Evolutionary conservation across 1,139 yeast species (phyloP), one percentile per base, ranked within the genome.

Genomic region (Yamadazyma friedrichii): DNA sequence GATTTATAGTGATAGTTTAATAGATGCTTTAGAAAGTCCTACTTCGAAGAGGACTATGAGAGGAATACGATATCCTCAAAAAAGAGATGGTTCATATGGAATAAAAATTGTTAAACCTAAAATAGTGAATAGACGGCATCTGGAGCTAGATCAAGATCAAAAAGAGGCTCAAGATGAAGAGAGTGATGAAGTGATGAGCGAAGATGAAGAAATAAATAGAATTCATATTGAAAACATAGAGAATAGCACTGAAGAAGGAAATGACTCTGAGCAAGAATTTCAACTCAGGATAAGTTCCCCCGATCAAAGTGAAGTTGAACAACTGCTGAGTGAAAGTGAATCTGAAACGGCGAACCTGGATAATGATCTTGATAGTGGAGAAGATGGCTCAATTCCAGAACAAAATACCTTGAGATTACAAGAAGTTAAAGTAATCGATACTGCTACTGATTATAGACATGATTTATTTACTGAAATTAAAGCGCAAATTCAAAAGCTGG

Each of bases 401-500:
- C 24, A 20, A 20, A 20, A 20, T 6, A 20, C 24, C 8, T 20
- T 20, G 24, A 22, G 20, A 22, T 22, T 36, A 13, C 27, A 8
- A 31, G 33, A 27, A 26, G 27, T 30, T 26, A 35, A 2, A 39
- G 16, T 24, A 36, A 49, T 29, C 47, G 45, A 24, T 25, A 41
- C 22, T 2, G 35, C 38, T 26, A 39, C 44, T 24, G 67, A 68
- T 45, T 61, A 74, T 15, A 56, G 54, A 26, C 56, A 59, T 3
- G 58, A 58, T n/a, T 45, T 76, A n/a, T 50, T 61, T 16, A 53
- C 66, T 31, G 76, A 72, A 45, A 45, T 79, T 24, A 65, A 66
- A 27, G 61, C 78, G 1, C 31, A 65, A 2, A 55, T 73, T 22
- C 69, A 69, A 39, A 47, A 59, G 4, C 64, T 58, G 26, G 57